A percentile compares a stretch with the other conserved stretches of the same genome.
These are phyloP conservation scores for Isoetes taiwanensis DNA, from an alignment of 75 land plant genomes.

Conservation along the genomic window DNA sequence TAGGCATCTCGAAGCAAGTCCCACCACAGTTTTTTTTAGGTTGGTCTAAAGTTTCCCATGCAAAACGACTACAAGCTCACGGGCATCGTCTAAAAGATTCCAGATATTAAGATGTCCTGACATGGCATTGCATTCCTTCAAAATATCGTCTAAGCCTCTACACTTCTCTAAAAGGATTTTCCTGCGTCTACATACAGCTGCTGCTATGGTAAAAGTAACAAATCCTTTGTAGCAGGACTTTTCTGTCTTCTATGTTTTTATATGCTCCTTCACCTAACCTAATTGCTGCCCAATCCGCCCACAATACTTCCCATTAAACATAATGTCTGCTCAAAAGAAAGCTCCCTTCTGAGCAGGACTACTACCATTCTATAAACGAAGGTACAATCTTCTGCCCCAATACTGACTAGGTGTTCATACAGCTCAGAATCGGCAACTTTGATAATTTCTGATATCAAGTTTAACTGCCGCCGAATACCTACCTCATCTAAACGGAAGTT, in stretches of 20 bases:
- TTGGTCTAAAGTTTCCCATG: not conserved
- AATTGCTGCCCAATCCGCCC: constrained; percentile 5
- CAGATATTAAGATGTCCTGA: not conserved
- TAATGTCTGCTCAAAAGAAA: not conserved
- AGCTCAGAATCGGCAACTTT: not conserved
- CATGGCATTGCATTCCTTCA: constrained; percentile 7
- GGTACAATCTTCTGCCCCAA: not conserved
- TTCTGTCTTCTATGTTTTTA: not conserved
- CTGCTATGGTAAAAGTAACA: constrained; percentile 6
- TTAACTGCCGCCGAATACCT: constrained; percentile 3
- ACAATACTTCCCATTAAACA: constrained; percentile 3
- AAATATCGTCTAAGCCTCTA: not conserved
- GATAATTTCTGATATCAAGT: not conserved
- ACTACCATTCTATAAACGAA: constrained; percentile 4
- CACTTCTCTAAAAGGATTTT: not conserved
- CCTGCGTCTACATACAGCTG: not conserved
- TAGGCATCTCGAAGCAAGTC: too few relatives aligned
- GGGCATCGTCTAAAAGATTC: not conserved
- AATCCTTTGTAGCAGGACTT: not conserved
- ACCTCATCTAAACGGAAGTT: constrained; percentile 9
- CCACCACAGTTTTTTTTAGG: too few relatives aligned
- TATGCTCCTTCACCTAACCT: not conserved
- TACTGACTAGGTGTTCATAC: not conserved
- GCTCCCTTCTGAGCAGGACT: constrained; percentile 5
- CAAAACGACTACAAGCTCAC: constrained; percentile 6